A percentile compares a stretch with the other conserved stretches of the same genome.
phyloP scores from a whole-genome alignment of 306 rosid species.

The Medicago ruthenica region DNA sequence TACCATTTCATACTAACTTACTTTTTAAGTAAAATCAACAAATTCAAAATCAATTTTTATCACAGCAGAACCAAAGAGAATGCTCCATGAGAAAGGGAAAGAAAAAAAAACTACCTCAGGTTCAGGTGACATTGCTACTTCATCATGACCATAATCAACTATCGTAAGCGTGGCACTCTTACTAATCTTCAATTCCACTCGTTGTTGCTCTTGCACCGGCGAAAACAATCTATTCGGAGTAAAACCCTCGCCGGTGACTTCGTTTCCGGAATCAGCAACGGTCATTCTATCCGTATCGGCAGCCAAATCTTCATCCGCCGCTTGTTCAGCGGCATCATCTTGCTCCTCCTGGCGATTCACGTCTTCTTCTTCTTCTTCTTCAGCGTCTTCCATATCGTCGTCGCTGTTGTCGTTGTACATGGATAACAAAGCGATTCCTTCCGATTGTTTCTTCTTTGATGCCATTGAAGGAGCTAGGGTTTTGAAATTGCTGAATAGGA shows the following conservation, averaged over 20 bases:
- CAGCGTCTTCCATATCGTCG: slow-evolving; percentile 71
- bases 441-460: slow-evolving; percentile 72
- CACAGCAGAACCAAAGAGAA: background rate
- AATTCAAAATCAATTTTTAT: too few relatives aligned
- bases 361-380: slow-evolving; percentile 44
- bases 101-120: slow-evolving; percentile 63
- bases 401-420: slow-evolving; percentile 80
- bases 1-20: too few relatives aligned
- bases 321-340: slow-evolving; percentile 33
- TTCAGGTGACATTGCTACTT: slow-evolving; percentile 94
- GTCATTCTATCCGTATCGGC: slow-evolving; percentile 39
- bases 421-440: slow-evolving; percentile 80
- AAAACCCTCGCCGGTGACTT: slow-evolving; percentile 37
- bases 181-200: slow-evolving; percentile 36
- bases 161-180: slow-evolving; percentile 70
- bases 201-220: slow-evolving; percentile 49
- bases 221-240: slow-evolving; percentile 51
- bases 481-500: background rate
- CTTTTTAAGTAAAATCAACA: too few relatives aligned
- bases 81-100: background rate
- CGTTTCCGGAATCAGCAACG: slow-evolving; percentile 50
- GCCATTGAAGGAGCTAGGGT: slow-evolving; percentile 63
- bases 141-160: slow-evolving; percentile 94
- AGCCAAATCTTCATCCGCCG: slow-evolving; percentile 55
- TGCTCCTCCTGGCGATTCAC: background rate